These are phyloP conservation scores for Verticillium albo-atrum DNA, from an alignment of 2,329 filamentous ascomycete species.

Conservation along the genomic window DNA sequence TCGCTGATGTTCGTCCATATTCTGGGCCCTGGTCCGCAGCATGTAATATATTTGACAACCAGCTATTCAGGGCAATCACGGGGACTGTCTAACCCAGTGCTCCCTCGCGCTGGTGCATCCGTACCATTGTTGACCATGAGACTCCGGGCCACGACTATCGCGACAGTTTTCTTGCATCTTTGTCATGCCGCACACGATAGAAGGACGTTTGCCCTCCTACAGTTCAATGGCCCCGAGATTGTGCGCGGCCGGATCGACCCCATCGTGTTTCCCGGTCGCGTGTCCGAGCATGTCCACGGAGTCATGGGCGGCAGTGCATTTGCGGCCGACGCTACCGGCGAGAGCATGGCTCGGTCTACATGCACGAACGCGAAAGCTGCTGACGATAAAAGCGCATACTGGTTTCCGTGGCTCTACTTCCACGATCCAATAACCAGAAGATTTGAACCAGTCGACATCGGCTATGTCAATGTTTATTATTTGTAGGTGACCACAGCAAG, in stretches of 20 bases:
- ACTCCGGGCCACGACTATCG: background rate
- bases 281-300: slow-evolving; percentile 62
- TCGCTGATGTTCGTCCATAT: background rate
- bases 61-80: background rate
- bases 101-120: background rate
- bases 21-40: background rate
- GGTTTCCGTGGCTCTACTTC: slow-evolving; percentile 70
- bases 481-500: slow-evolving; percentile 39
- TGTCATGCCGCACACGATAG: slow-evolving; percentile 31
- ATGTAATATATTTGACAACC: background rate
- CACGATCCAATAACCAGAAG: slow-evolving; percentile 55
- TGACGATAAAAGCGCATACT: slow-evolving; percentile 71
- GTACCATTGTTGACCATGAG: background rate
- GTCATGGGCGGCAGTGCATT: slow-evolving; percentile 70
- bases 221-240: slow-evolving; percentile 62
- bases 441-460: slow-evolving; percentile 63
- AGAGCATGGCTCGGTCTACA: slow-evolving; percentile 52
- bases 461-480: slow-evolving; percentile 76
- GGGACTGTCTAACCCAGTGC: background rate
- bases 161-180: background rate
- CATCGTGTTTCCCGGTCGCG: slow-evolving; percentile 57
- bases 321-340: slow-evolving; percentile 54
- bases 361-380: slow-evolving; percentile 68
- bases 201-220: slow-evolving; percentile 63
- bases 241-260: slow-evolving; percentile 63